Evolutionary conservation across 345 rosid species (phyloP), one percentile per base, ranked within the genome.

Genomic region (Eutrema heterophyllum): DNA sequence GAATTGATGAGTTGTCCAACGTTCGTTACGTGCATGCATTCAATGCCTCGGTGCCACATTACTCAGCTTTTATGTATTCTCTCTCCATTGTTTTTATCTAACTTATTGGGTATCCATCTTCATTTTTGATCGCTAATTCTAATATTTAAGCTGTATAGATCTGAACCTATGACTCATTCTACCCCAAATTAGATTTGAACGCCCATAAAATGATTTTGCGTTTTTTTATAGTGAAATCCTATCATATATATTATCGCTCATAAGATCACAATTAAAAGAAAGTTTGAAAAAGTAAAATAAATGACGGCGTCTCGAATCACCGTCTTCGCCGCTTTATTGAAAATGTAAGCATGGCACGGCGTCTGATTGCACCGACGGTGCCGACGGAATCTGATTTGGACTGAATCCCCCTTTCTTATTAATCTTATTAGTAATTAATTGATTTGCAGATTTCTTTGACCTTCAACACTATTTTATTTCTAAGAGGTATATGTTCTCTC

Each of bases 11-110:
- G 57, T 45, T 73, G 71, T 54, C 64, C 56, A 72, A 30, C 29
- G 77, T 64, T 72, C 9, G 16, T 64, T 72, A 64, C 56, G 46
- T 72, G 48, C 38, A 64, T 73, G 71, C 65, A 73, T 64, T 73
- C n/a, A 73, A n/a, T 54, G 77, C 49, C 49, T 43, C 70, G 48
- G 55, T 55, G 57, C 57, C 66, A 64, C 48, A 21, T 24, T 44
- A 44, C 16, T 62, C 67, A 62, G 39, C 13, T 60, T 38, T 40
- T 39, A 21, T 21, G 64, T 7, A 24, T 24, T 35, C 43, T 57
- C 27, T 35, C 51, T 15, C 51, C 21, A 7, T 15, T 46, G 24
- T 44, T 44, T 44, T 15, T 6, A 15, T 33, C 41, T 15, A 54
- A 55, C 60, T 54, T 55, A 13, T 13, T 30, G 5, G 6, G 33